phyloP scores from a whole-genome alignment of 352 stramenopile genomes.

The Globisporangium barbulae region DNA sequence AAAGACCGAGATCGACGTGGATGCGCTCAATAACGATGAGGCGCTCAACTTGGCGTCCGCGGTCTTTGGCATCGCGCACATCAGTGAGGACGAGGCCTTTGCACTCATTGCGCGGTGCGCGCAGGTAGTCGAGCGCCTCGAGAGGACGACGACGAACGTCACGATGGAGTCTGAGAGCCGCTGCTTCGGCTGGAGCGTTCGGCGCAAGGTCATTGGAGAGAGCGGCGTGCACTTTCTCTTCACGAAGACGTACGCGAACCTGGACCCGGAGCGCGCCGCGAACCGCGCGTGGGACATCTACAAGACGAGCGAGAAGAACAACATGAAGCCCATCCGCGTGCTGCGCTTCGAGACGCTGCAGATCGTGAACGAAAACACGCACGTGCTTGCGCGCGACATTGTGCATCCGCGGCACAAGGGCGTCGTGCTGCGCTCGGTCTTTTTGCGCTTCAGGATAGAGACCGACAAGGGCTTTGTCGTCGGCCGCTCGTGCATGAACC shows the following conservation, averaged over 20 bases:
- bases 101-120: conserved; percentile 30
- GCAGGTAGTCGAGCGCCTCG: conserved; percentile 24
- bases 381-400: conserved; percentile 37
- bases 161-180: conserved; percentile 16
- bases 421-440: conserved; percentile 34
- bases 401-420: conserved; percentile 33
- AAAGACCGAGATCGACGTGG: conserved; percentile 20
- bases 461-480: conserved; percentile 31
- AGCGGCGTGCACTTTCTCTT: conserved; percentile 35
- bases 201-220: conserved; percentile 25
- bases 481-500: conserved; percentile 36
- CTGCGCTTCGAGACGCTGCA: conserved; percentile 42
- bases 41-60: not conserved
- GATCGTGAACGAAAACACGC: conserved; percentile 35
- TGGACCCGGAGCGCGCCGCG: conserved; percentile 23
- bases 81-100: conserved; percentile 28
- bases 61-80: conserved; percentile 14
- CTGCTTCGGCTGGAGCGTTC: conserved; percentile 39
- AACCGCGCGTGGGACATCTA: conserved; percentile 34
- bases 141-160: conserved; percentile 6
- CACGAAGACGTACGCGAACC: conserved; percentile 29
- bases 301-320: conserved; percentile 27
- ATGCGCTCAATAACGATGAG: not conserved
- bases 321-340: conserved; percentile 30
- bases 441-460: conserved; percentile 39